Evolutionary conservation across 2,329 filamentous ascomycete genomes (phyloP), one percentile per base, ranked within the genome.

Genomic region (Lachnellula hyalina): DNA sequence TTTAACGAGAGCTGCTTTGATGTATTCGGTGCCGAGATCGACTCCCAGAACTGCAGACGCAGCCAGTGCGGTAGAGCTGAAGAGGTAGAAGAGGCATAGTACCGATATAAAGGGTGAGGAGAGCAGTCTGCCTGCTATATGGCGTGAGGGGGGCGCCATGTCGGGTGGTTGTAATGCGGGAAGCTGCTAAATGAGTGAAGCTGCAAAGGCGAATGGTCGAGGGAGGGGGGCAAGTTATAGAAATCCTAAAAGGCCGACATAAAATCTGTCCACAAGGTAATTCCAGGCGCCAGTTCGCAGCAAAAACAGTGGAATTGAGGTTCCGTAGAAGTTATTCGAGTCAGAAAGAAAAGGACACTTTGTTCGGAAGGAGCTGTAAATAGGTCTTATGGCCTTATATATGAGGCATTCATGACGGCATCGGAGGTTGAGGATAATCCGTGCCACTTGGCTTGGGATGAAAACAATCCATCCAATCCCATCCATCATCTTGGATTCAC

Each of bases 1-100:
- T 75, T 97, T 97, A 59, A 99, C 93, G 42, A 99, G 83, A 14
- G 89, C 86, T 28, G 93, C 93, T 77, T 97, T 99, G 76, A 99
- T 89, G 75, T 96, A 96, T 72, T 96, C 90, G 54, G 94, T 96
- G 63, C 94, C 94, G 52, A 99, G 80, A 73, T 99, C 94, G 66
- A 99, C 82, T 60, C 94, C 94, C 21, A 99, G 78, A 17, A 97
- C 92, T 51, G 90, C 90, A 8, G 90, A 70, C 56, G 67, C 68
- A 62, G 68, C 68, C 63, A 69, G 60, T 64, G 67, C 65, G 48
- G 65, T 67, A 51, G 67, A 69, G 51, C 57, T 63, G 55, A 70
- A 69, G 51, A 69, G 47, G 47, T 60, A 68, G 55, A 69, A 63
- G 25, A 70, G 59, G 60, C 65, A 69, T 59, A 68, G 44, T 55